These are phyloP conservation scores for Pythium sp. DNA, from an alignment of 352 stramenopile species.

Conservation along the genomic window DNA sequence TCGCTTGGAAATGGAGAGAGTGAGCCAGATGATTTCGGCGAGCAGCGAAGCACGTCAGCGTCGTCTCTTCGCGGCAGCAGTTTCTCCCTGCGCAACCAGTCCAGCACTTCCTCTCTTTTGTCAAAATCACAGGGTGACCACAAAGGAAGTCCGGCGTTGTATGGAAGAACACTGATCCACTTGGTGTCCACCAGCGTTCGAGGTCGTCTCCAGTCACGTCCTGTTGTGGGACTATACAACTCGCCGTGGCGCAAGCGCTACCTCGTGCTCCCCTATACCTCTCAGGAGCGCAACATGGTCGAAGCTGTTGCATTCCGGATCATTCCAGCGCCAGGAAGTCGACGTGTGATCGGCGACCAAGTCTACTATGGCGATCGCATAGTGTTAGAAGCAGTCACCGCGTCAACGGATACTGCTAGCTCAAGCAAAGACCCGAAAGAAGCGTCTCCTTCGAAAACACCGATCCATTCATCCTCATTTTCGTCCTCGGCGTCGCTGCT, in stretches of 20 bases:
- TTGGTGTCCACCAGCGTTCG: constrained; percentile 73
- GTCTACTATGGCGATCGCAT: constrained; percentile 82
- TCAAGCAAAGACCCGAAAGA: constrained; percentile 7
- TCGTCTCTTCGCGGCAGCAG: constrained; percentile 24
- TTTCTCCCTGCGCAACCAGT: constrained; percentile 9
- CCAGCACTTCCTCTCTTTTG: constrained; percentile 1
- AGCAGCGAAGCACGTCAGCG: constrained; percentile 20
- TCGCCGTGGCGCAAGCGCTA: constrained; percentile 84
- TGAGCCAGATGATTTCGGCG: constrained; percentile 28
- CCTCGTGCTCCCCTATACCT: constrained; percentile 70
- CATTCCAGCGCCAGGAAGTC: constrained; percentile 53
- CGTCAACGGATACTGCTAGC: background rate
- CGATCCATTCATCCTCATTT: constrained; percentile 10
- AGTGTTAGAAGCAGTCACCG: constrained; percentile 50
- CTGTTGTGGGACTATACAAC: constrained; percentile 74
- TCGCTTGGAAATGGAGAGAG: constrained; percentile 31
- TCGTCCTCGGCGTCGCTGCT: constrained; percentile 14
- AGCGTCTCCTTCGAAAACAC: constrained; percentile 12
- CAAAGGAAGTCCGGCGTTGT: constrained; percentile 45
- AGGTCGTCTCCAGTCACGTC: constrained; percentile 67
- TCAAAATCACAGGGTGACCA: constrained; percentile 23
- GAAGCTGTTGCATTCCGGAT: constrained; percentile 75
- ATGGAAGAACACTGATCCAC: constrained; percentile 68
- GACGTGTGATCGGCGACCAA: constrained; percentile 51
- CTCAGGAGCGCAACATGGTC: constrained; percentile 64